Evolutionary conservation across 805 yeast genomes (phyloP).

Genomic region (Wickerhamomyces tratensis): DNA sequence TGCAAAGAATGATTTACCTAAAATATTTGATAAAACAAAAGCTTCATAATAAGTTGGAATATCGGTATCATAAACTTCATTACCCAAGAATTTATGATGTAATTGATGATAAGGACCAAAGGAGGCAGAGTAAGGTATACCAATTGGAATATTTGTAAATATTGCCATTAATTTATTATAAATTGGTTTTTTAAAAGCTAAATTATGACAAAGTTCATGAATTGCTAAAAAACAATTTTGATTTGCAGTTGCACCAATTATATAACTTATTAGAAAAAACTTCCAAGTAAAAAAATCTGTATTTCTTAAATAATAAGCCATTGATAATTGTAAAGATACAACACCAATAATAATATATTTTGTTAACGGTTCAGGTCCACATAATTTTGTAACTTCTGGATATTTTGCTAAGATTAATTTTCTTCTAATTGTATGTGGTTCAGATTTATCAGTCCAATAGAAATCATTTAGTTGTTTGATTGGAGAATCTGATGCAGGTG

Average conservation of each 20-base stretch:
- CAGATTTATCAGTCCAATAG: slow-evolving; percentile 76
- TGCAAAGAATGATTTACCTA: slow-evolving; percentile 87
- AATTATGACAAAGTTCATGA: slow-evolving; percentile 81
- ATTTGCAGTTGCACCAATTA: slow-evolving; percentile 78
- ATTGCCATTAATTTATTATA: slow-evolving; percentile 73
- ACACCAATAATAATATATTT: slow-evolving; percentile 65
- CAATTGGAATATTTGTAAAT: slow-evolving; percentile 75
- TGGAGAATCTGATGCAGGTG: slow-evolving; percentile 22
- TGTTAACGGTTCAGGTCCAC: slow-evolving; percentile 82
- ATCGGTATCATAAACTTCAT: slow-evolving; percentile 76
- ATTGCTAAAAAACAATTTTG: slow-evolving; percentile 82
- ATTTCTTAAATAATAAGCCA: slow-evolving; percentile 54
- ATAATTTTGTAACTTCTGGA: slow-evolving; percentile 71
- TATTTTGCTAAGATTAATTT: slow-evolving; percentile 63
- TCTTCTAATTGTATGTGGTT: slow-evolving; percentile 73
- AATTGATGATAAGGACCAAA: slow-evolving; percentile 84
- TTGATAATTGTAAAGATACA: slow-evolving; percentile 53
- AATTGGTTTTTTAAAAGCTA: slow-evolving; percentile 71
- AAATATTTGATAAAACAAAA: slow-evolving; percentile 55
- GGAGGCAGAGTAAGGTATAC: slow-evolving; percentile 81
- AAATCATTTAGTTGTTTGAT: slow-evolving; percentile 44
- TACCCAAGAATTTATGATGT: slow-evolving; percentile 88
- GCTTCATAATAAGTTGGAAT: slow-evolving; percentile 80
- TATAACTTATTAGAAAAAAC: slow-evolving; percentile 57
- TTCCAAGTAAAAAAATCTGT: slow-evolving; percentile 40